Percentiles rank a stretch among this genome's conserved stretches.
Evolutionary conservation across 2,329 filamentous ascomycete genomes (phyloP).

Genomic region (Aspergillus amoenus): DNA sequence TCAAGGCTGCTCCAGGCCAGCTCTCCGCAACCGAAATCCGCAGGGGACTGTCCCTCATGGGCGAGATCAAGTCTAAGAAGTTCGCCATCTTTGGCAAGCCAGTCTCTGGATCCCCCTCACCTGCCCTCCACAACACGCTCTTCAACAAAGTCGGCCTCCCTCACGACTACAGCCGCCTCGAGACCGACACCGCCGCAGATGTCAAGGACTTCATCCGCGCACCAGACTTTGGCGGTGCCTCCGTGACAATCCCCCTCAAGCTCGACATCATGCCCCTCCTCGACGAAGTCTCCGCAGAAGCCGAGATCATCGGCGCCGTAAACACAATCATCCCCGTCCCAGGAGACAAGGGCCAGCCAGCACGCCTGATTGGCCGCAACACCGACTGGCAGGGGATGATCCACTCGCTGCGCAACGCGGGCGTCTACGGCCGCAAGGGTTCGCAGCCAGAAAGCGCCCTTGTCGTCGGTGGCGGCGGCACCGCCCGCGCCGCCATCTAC

Average conservation of each 20-base stretch:
- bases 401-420: slow-evolving; percentile 69
- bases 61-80: slow-evolving; percentile 70
- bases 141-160: slow-evolving; percentile 77
- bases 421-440: slow-evolving; percentile 51
- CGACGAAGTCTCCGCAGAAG: slow-evolving; percentile 76
- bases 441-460: slow-evolving; percentile 57
- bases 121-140: slow-evolving; percentile 83
- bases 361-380: slow-evolving; percentile 76
- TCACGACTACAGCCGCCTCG: slow-evolving; percentile 73
- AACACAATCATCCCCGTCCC: slow-evolving; percentile 79
- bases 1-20: slow-evolving; percentile 91
- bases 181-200: slow-evolving; percentile 66
- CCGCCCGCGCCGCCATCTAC: slow-evolving; percentile 86
- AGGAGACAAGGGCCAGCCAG: slow-evolving; percentile 43
- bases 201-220: slow-evolving; percentile 66
- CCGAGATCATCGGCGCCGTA: slow-evolving; percentile 81
- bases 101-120: slow-evolving; percentile 78
- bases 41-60: slow-evolving; percentile 72
- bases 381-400: slow-evolving; percentile 96
- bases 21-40: slow-evolving; percentile 88
- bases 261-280: slow-evolving; percentile 79
- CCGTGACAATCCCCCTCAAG: slow-evolving; percentile 94
- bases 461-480: slow-evolving; percentile 89
- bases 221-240: slow-evolving; percentile 83
- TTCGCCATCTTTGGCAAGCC: slow-evolving; percentile 90